Conservation (phyloP, 805 yeast species). For the Grigorovia transvaalensis region DNA sequence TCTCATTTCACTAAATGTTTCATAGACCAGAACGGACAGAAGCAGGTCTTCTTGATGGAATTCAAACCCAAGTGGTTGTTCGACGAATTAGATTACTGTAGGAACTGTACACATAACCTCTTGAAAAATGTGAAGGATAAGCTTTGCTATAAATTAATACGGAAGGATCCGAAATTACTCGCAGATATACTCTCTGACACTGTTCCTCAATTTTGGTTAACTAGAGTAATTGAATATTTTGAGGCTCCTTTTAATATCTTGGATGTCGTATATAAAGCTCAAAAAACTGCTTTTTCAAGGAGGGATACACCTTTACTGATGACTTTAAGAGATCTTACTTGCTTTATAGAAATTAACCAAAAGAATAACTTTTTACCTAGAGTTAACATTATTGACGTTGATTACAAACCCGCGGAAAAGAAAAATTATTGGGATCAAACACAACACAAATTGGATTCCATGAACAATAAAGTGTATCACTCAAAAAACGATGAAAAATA, state of each 20-base stretch:
- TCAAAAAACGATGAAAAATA: background rate
- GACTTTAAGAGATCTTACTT: conserved; percentile 32
- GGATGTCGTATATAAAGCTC: conserved; percentile 14
- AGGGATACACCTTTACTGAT: conserved; percentile 22
- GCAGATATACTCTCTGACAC: conserved; percentile 2
- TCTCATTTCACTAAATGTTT: conserved; percentile 18
- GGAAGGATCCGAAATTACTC: conserved; percentile 7
- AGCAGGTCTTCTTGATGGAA: conserved; percentile 13
- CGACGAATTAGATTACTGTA: conserved; percentile 14
- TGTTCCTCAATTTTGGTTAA: conserved; percentile 11
- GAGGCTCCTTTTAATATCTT: conserved; percentile 13
- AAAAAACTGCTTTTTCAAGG: conserved; percentile 9
- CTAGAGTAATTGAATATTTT: conserved; percentile 17
- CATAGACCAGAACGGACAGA: background rate
- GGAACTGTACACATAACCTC: conserved; percentile 24
- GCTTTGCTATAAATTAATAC: conserved; percentile 15
- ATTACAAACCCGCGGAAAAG: conserved; percentile 39
- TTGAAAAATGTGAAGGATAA: conserved; percentile 12
- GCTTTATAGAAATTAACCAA: conserved; percentile 18
- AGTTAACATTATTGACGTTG: conserved; percentile 38
- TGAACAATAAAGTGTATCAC: conserved; percentile 1
- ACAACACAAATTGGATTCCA: background rate
- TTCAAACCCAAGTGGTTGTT: conserved; percentile 28
- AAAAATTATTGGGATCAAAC: conserved; percentile 39
- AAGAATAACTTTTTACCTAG: background rate